A percentile compares a stretch with the other conserved stretches of the same genome.
These are phyloP conservation scores for Calocera cornea DNA, from an alignment of 768 basidiomycete species.

Conservation along the genomic window DNA sequence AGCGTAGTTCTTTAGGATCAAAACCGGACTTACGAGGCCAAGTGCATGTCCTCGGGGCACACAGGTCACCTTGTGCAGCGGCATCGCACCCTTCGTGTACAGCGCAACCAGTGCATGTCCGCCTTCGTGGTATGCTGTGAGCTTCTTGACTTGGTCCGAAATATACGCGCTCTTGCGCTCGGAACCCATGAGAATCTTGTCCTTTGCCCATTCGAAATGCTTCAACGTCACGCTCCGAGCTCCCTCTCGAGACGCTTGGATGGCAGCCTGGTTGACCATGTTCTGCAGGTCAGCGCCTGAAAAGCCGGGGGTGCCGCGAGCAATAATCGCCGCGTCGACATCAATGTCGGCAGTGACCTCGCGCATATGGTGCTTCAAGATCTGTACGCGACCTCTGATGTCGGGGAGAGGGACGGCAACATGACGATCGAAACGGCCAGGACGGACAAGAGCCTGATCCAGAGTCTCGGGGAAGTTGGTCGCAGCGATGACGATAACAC, in stretches of 20 bases:
- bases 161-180: slow-evolving; percentile 85
- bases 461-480: slow-evolving; percentile 94
- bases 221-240: slow-evolving; percentile 54
- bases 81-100: slow-evolving; percentile 90
- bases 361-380: slow-evolving; percentile 81
- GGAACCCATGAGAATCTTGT: slow-evolving; percentile 93
- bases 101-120: slow-evolving; percentile 91
- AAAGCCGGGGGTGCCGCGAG: slow-evolving; percentile 89
- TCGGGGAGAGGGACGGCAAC: slow-evolving; percentile 93
- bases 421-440: slow-evolving; percentile 89
- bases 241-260: slow-evolving; percentile 81
- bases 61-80: slow-evolving; percentile 94
- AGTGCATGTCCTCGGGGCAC: slow-evolving; percentile 90
- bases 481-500: slow-evolving; percentile 90
- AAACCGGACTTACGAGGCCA: slow-evolving; percentile 50
- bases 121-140: slow-evolving; percentile 96
- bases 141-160: slow-evolving; percentile 68
- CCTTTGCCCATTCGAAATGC: slow-evolving; percentile 99
- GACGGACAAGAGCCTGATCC: slow-evolving; percentile 86
- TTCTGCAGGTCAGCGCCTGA: slow-evolving; percentile 96
- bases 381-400: slow-evolving; percentile 80
- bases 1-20: slow-evolving; percentile 4
- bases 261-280: slow-evolving; percentile 91
- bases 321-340: slow-evolving; percentile 76
- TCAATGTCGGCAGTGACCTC: slow-evolving; percentile 52